Evolutionary conservation across 2,329 filamentous ascomycete species (phyloP).

Genomic region (Parastagonospora avenae): DNA sequence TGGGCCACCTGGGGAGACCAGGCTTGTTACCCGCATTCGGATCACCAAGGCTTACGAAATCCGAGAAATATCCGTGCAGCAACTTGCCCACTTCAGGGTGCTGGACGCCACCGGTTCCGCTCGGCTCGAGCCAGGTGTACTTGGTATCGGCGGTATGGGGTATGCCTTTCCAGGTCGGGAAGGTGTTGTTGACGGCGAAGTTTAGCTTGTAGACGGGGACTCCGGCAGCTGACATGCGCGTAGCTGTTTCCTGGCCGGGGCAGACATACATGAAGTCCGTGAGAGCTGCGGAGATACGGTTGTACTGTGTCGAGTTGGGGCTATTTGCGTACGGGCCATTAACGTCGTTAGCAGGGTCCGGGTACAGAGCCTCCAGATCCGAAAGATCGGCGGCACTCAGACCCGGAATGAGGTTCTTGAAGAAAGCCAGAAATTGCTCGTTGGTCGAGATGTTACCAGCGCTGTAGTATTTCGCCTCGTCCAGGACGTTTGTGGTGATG

Average conservation of each 20-base stretch:
- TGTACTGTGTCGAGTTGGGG: constrained; percentile 52
- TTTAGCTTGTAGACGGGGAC: constrained; percentile 35
- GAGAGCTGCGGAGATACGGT: constrained; percentile 49
- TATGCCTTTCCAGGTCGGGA: constrained; percentile 25
- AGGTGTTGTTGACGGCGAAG: constrained; percentile 28
- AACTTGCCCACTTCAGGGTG: constrained; percentile 46
- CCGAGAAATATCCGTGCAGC: constrained; percentile 48
- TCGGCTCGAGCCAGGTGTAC: constrained; percentile 56
- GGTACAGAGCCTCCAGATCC: constrained; percentile 33
- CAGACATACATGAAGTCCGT: constrained; percentile 55
- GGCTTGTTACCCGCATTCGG: constrained; percentile 40
- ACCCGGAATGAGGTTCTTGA: constrained; percentile 27
- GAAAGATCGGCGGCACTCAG: constrained; percentile 20
- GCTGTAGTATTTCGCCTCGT: constrained; percentile 35
- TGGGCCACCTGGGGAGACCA: constrained; percentile 46
- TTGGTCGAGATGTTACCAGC: constrained; percentile 37
- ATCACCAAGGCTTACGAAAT: constrained; percentile 48
- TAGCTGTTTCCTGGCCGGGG: constrained; percentile 52
- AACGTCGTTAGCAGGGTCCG: constrained; percentile 17
- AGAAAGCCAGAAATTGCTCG: constrained; percentile 39
- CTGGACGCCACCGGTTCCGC: constrained; percentile 50
- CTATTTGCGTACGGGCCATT: constrained; percentile 46
- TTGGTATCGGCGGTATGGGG: constrained; percentile 39
- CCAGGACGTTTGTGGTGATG: constrained; percentile 40
- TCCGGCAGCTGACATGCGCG: constrained; percentile 40